Conservation (phyloP, 148 eudicot species). For the Polygonum maritimum region DNA sequence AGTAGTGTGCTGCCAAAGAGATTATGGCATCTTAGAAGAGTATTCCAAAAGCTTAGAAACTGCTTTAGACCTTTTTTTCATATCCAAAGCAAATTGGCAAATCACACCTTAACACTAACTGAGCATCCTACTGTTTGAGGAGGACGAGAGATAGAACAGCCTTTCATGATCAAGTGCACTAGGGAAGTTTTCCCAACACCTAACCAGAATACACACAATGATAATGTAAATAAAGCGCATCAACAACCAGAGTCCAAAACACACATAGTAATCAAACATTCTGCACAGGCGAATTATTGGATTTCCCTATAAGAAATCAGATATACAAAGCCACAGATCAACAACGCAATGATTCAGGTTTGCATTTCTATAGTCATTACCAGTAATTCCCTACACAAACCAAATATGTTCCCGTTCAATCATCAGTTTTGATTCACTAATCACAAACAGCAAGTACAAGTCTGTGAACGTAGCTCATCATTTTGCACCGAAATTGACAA, state of each 20-base stretch:
- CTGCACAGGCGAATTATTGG: not conserved
- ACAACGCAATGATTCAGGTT: not conserved
- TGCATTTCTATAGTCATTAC: not conserved
- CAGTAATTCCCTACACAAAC: no score
- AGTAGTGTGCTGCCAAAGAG: slow-evolving; percentile 52
- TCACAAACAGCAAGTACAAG: not conserved
- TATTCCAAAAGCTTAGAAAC: not conserved
- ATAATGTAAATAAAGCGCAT: not conserved
- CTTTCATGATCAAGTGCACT: slow-evolving; percentile 45
- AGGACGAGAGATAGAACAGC: slow-evolving; percentile 46
- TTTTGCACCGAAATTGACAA: no score
- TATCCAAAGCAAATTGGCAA: not conserved
- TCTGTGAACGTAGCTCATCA: no score
- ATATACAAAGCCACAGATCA: not conserved
- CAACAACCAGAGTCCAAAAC: not conserved
- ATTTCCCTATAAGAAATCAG: not conserved
- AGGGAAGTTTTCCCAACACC: slow-evolving; percentile 74
- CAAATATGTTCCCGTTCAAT: no score
- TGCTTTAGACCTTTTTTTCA: not conserved
- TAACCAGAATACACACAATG: slow-evolving; percentile 17
- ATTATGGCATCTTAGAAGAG: not conserved
- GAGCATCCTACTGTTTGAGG: slow-evolving; percentile 61
- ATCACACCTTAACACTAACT: slow-evolving; percentile 57
- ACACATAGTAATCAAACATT: not conserved
- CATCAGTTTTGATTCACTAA: no score